Percentiles rank a stretch among this genome's conserved stretches.
These are phyloP conservation scores for Euphorbia lathyris DNA, from an alignment of 345 rosid species.

Conservation along the genomic window DNA sequence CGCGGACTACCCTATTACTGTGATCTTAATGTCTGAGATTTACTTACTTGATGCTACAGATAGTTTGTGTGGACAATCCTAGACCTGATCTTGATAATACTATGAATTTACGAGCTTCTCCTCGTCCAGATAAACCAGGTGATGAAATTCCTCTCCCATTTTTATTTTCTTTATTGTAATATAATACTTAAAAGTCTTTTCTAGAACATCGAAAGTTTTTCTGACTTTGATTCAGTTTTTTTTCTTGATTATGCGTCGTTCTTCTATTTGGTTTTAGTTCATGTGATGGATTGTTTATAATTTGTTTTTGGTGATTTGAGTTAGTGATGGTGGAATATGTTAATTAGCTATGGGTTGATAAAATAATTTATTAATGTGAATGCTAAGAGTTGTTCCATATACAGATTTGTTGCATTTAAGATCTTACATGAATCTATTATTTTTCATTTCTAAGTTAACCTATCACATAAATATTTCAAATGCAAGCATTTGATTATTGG, in stretches of 20 bases:
- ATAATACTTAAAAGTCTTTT: background rate
- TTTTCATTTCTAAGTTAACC: background rate
- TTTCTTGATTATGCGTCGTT: too few species aligned
- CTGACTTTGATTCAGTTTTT: background rate
- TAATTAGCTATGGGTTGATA: background rate
- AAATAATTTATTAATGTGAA: background rate
- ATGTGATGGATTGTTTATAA: too few species aligned
- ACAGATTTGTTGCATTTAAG: background rate
- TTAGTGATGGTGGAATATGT: too few species aligned
- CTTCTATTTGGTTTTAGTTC: too few species aligned
- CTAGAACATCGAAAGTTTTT: background rate
- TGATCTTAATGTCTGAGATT: too few species aligned
- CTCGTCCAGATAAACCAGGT: conserved; percentile 80
- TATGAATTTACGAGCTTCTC: conserved; percentile 55
- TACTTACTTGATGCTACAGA: conserved; percentile 35
- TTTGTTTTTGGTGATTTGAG: too few species aligned
- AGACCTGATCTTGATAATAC: conserved; percentile 82
- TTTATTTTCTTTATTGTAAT: too few species aligned
- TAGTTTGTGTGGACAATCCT: conserved; percentile 77
- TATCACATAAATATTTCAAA: background rate
- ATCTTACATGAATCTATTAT: background rate
- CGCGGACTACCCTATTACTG: too few species aligned
- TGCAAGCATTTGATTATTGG: background rate
- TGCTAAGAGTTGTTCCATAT: background rate
- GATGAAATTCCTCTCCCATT: background rate